Evolutionary conservation across 2,329 filamentous ascomycete species (phyloP), one percentile per base, ranked within the genome.

Genomic region (Hypoxylon sp.): DNA sequence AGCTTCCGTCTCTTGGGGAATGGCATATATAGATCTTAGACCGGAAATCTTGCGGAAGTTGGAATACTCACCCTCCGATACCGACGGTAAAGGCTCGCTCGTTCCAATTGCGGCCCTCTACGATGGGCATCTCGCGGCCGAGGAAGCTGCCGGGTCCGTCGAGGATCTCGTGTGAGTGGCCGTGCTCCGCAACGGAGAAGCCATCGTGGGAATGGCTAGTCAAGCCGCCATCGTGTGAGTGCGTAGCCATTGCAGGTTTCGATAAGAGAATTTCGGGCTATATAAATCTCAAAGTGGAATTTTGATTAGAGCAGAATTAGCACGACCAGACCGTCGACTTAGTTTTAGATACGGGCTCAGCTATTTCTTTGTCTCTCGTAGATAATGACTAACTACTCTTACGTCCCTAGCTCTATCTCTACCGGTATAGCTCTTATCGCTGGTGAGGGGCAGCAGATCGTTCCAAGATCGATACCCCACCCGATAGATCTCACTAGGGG

Each of bases 121-220:
- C 88, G 62, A 98, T 92, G 68, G 95, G 96, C 93, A 97, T 94
- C 82, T 98, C 96, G 14, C 96, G 90, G 55, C 91, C 91, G 32
- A 96, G 81, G 79, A 92, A 98, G 77, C 93, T 97, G 48, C 96
- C 96, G 0, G 96, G 96, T 0, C 95, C 95, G 76, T 96, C 91
- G 73, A 98, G 91, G 76, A 98, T 94, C 84, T 98, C 96, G 80
- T 98, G 96, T 1, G 91, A 93, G 83, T 99, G 96, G 75, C 96
- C 96, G 80, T 98, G 96, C 77, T 95, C 92, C 45, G 84, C 85
- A 60, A 85, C 86, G 67, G 86, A 84, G 69, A 83, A 81, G 73
- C 78, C 79, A 41, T 81, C 80, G 77, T 88, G 85, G 17, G 85
- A 83, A 69, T 84, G 83, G 78, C 84, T 81, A 50, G 74, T 73